A percentile compares a stretch with the other conserved stretches of the same genome.
Conservation (phyloP, 352 stramenopile genomes). For the Thalassiosira oceanica region DNA sequence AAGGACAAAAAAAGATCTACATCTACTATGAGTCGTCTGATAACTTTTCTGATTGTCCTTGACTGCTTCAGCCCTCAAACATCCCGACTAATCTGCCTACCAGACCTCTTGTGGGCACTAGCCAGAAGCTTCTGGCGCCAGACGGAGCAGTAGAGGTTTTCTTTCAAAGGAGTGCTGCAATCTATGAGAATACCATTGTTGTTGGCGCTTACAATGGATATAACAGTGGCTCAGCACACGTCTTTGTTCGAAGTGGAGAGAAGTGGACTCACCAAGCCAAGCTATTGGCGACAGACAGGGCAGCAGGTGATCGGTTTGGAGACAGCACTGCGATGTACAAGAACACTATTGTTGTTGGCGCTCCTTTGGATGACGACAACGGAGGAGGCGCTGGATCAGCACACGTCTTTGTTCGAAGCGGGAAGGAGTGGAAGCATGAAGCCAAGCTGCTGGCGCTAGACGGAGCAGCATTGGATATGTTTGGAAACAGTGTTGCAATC, state of each 20-base stretch:
- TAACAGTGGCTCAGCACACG: not conserved
- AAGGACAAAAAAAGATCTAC: no score
- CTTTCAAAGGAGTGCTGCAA: not conserved
- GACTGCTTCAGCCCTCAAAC: no score
- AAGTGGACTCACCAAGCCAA: conserved; percentile 10
- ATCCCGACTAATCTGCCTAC: no score
- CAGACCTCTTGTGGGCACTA: no score
- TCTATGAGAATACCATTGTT: not conserved
- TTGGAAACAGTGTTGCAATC: not conserved
- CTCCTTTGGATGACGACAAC: not conserved
- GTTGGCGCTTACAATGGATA: conserved; percentile 1
- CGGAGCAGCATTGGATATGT: not conserved
- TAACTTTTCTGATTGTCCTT: no score
- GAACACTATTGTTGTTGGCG: not conserved
- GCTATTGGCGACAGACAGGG: not conserved
- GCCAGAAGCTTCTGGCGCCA: not conserved
- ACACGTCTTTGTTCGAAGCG: conserved; percentile 1
- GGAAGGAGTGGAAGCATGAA: not conserved
- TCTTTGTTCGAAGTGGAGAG: conserved; percentile 7
- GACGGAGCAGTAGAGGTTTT: not conserved
- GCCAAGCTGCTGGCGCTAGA: not conserved
- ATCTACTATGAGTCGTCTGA: no score
- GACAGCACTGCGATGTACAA: not conserved
- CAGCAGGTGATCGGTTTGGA: not conserved
- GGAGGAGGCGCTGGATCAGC: not conserved